Conservation (phyloP, 768 basidiomycete species). For the Lactifluus pinguis region DNA sequence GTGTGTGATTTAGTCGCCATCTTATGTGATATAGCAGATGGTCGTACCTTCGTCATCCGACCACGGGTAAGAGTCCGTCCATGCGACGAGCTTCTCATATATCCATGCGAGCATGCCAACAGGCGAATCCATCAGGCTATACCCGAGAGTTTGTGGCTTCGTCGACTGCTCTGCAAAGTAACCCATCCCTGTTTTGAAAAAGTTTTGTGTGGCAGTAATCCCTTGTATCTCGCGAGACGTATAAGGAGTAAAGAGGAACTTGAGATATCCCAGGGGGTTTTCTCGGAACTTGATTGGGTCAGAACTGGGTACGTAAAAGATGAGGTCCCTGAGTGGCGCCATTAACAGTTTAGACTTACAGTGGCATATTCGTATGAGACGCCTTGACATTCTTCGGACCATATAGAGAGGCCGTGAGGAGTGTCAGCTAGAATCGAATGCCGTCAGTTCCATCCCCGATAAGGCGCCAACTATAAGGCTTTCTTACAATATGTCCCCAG, state of each 20-base stretch:
- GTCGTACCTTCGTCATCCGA: conserved; percentile 45
- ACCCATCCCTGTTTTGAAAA: conserved; percentile 23
- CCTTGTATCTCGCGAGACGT: conserved; percentile 24
- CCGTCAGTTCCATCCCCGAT: background rate
- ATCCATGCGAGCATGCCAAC: conserved; percentile 36
- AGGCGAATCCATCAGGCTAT: conserved; percentile 48
- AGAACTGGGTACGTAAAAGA: background rate
- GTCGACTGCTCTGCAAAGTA: conserved; percentile 28
- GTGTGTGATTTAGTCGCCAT: too few relatives aligned
- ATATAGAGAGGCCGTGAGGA: conserved; percentile 20
- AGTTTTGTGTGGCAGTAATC: conserved; percentile 17
- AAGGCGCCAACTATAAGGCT: too few relatives aligned
- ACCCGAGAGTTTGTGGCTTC: conserved; percentile 34
- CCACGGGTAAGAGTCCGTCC: conserved; percentile 45
- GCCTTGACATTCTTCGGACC: conserved; percentile 27
- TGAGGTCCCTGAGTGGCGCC: background rate
- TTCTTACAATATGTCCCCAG: conserved; percentile 33
- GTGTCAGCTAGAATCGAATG: conserved; percentile 21
- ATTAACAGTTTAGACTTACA: conserved; percentile 18
- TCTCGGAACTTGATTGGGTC: background rate
- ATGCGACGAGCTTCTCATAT: conserved; percentile 28
- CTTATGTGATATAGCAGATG: too few relatives aligned
- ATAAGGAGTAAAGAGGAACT: conserved; percentile 24
- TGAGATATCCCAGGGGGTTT: conserved; percentile 26
- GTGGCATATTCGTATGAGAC: conserved; percentile 28